Percentiles rank a stretch among this genome's conserved stretches.
Evolutionary conservation across 1,284 basidiomycete species (phyloP).

Genomic region (Ustilago nuda): DNA sequence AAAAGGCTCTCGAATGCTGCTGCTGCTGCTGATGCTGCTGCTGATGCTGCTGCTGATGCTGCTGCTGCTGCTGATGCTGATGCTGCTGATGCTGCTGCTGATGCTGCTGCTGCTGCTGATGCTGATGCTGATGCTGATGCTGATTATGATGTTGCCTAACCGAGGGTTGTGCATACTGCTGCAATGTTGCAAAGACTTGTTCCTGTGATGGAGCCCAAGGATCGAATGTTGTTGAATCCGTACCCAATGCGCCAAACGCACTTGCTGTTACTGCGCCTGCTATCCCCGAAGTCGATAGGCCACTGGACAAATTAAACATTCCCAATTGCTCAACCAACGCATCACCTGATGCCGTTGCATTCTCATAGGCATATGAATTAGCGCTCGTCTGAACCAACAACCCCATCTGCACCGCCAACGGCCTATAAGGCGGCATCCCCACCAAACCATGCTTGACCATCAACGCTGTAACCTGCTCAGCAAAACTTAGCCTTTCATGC

Average conservation of each 20-base stretch:
- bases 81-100: conserved; percentile 1
- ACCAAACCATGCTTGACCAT: conserved; percentile 60
- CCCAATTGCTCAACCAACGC: conserved; percentile 21
- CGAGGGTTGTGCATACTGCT: background rate
- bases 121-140: background rate
- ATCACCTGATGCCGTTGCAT: background rate
- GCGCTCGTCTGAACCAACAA: conserved; percentile 68
- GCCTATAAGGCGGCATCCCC: conserved; percentile 77
- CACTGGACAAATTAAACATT: background rate
- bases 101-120: background rate
- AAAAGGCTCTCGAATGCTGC: conserved; percentile 1
- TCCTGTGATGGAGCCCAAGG: background rate
- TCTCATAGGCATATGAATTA: background rate
- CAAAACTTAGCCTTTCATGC: conserved; percentile 76
- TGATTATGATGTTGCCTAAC: background rate
- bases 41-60: background rate
- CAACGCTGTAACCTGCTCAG: conserved; percentile 72
- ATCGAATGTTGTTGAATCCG: background rate
- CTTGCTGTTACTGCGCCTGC: background rate
- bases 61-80: conserved; percentile 1
- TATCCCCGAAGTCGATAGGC: background rate
- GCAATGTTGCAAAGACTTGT: background rate
- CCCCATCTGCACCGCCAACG: conserved; percentile 92
- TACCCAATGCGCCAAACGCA: background rate
- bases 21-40: background rate